phyloP scores from a whole-genome alignment of 208 protist species.

The Trypanosoma lewisi region DNA sequence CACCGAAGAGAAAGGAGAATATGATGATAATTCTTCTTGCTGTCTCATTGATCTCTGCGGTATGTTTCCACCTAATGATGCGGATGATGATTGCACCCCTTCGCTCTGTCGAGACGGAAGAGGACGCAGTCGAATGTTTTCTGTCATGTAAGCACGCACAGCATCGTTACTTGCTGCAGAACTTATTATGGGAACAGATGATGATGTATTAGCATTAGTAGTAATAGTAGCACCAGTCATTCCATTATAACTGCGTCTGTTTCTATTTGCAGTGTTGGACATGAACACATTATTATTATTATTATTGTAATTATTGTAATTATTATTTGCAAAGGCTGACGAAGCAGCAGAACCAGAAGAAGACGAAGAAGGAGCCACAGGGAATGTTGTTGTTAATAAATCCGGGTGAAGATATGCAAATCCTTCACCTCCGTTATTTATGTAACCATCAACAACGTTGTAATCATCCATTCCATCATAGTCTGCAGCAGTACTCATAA shows the following conservation, averaged over 20 bases:
- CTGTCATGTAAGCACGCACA: constrained; percentile 6
- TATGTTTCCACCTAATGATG: no score
- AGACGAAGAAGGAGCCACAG: no score
- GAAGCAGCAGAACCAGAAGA: background rate
- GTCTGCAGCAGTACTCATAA: background rate
- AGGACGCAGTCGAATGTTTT: constrained; percentile 10
- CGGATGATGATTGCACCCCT: background rate
- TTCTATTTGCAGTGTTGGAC: background rate
- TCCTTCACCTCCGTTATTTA: background rate
- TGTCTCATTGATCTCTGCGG: no score
- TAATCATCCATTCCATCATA: background rate
- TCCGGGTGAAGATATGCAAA: constrained; percentile 7
- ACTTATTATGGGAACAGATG: background rate
- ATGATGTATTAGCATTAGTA: no score
- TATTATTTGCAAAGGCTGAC: no score
- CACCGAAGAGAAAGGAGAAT: background rate
- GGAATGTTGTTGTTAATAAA: background rate
- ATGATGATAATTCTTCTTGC: no score
- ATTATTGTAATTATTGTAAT: no score
- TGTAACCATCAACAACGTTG: background rate
- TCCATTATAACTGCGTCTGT: background rate
- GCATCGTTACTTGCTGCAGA: constrained; percentile 9
- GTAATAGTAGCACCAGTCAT: no score
- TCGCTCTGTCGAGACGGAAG: background rate
- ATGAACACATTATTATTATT: no score